Base-by-base conservation (phyloP, 768 basidiomycete species). In the Thelephora ganbajun region DNA sequence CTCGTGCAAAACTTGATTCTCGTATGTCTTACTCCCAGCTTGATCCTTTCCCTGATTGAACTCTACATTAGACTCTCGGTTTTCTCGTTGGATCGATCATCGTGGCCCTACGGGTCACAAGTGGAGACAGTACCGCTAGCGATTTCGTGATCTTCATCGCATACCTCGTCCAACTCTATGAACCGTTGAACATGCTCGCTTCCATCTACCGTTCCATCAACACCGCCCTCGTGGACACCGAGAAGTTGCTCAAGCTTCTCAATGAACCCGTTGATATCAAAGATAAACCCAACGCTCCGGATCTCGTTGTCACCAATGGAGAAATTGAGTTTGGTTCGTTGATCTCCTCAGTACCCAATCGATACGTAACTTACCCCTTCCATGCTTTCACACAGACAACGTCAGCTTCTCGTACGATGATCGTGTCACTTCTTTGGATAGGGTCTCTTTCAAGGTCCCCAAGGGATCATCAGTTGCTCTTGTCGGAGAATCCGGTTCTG, bases 381-480 rank as follows among this genome's bases (percentile, higher is more conserved):
- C 48, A 16, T 33, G 35, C 11, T 13, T 26, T 22, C 3, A 48
- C 33, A 5, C 50, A 88, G 84, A 89, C 22, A 79, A 94, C 55
- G 93, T 94, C 54, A 72, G 63, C 54, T 92, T 97, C 64, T 83
- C 85, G 3, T 94, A 96, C 62, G 84, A 87, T 54, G 71, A 71
- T 3, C 74, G 83, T 19, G 72, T 69, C 13, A 75, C 72, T 51
- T 84, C 83, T 0, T 70, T 97, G 13, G 73, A 79, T 50, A 76
- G 77, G 26, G 74, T 97, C 35, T 87, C 83, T 1, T 97, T 97
- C 72, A 84, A 77, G 56, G 81, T 97, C 16, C 85, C 86, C 0
- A 87, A 83, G 58, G 85, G 86, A 4, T 77, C 80, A 4, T 82
- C 86, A 12, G 91, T 96, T 16, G 94, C 93, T 0, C 73, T 97